A percentile compares a stretch with the other conserved stretches of the same genome.
These are phyloP conservation scores for Jatropha podagrica DNA, from an alignment of 441 rosid genomes.

Conservation along the genomic window DNA sequence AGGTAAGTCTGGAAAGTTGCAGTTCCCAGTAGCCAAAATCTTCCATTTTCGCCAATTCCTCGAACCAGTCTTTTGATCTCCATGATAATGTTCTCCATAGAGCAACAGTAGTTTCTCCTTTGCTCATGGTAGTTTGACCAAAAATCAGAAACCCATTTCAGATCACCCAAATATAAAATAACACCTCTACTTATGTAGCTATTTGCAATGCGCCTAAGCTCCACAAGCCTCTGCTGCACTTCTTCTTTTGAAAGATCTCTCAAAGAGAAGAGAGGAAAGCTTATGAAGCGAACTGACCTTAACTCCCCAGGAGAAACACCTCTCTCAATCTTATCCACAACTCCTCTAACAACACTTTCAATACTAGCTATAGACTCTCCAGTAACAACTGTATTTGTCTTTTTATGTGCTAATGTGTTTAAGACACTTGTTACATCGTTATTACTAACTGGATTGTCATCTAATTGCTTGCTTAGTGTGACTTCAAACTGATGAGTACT, in stretches of 20 bases:
- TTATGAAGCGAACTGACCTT: conserved; percentile 45
- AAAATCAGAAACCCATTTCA: conserved; percentile 56
- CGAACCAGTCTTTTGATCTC: conserved; percentile 51
- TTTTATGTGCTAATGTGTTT: conserved; percentile 40
- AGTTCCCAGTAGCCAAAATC: conserved; percentile 54
- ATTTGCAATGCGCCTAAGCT: conserved; percentile 48
- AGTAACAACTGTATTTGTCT: conserved; percentile 48
- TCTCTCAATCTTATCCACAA: conserved; percentile 50
- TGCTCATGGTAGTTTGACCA: conserved; percentile 56
- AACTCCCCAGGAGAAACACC: conserved; percentile 45
- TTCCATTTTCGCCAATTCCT: conserved; percentile 41
- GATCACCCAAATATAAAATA: conserved; percentile 63
- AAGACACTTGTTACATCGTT: conserved; percentile 48
- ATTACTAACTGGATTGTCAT: conserved; percentile 22
- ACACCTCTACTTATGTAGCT: conserved; percentile 46
- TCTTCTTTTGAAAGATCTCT: conserved; percentile 49
- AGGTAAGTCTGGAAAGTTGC: conserved; percentile 54
- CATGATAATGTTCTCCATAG: conserved; percentile 50
- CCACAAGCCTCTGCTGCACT: conserved; percentile 52
- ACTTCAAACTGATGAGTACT: conserved; percentile 22
- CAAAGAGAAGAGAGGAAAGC: conserved; percentile 50
- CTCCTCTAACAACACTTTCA: conserved; percentile 52
- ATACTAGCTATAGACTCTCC: conserved; percentile 44
- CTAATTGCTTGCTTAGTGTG: conserved; percentile 29
- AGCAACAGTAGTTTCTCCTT: conserved; percentile 37